Conservation (phyloP, 2,329 filamentous ascomycete species). For the Clarireedia homoeocarpa region DNA sequence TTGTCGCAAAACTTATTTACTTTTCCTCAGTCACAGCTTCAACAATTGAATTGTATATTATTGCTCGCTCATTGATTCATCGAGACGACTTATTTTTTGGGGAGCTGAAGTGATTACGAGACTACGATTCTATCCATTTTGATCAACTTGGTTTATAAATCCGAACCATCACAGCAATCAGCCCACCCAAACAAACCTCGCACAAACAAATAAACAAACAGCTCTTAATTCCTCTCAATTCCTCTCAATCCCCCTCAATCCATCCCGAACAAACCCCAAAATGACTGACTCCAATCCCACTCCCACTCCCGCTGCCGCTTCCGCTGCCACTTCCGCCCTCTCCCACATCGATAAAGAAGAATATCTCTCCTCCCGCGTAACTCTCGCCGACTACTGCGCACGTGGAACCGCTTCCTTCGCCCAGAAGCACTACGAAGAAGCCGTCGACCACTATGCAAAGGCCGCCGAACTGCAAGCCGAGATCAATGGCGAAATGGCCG, state of each 20-base stretch:
- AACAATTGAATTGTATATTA: too few relatives aligned
- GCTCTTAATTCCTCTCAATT: neutral
- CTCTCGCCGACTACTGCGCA: conserved; percentile 67
- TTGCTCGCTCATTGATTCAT: too few relatives aligned
- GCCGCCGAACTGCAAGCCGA: conserved; percentile 86
- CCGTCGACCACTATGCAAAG: conserved; percentile 79
- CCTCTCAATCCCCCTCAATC: neutral
- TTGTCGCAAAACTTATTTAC: conserved; percentile 10
- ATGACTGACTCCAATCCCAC: too few relatives aligned
- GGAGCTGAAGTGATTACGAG: too few relatives aligned
- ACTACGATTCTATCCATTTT: too few relatives aligned
- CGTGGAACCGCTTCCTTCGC: conserved; percentile 80
- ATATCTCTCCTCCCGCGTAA: conserved; percentile 42
- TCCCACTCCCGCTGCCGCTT: too few relatives aligned
- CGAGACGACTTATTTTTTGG: too few relatives aligned
- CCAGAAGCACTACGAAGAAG: conserved; percentile 79
- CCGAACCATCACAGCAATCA: neutral
- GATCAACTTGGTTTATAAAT: neutral
- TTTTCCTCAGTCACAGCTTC: neutral
- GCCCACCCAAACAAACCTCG: neutral
- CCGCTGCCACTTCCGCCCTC: neutral
- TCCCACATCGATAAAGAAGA: conserved; percentile 17
- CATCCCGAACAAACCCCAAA: neutral
- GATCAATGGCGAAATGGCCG: conserved; percentile 84
- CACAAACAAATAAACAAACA: neutral